Conservation (phyloP, 148 eudicot species). For the Rhododendron simsii region DNA sequence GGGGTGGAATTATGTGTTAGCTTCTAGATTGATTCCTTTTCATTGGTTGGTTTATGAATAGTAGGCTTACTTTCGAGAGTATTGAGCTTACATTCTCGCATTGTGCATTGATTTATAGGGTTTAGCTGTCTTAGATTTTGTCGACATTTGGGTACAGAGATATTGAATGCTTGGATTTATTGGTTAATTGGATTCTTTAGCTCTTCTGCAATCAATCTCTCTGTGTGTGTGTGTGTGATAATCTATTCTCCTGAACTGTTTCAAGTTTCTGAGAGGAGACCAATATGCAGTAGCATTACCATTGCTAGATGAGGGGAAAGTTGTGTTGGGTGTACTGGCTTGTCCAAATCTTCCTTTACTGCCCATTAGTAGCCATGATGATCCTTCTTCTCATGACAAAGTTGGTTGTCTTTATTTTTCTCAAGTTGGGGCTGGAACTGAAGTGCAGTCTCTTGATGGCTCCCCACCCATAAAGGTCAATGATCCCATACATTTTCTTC, state of each 20-base stretch:
- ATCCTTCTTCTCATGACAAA: constrained; percentile 28
- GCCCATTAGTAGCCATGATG: constrained; percentile 34
- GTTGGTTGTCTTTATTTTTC: no score
- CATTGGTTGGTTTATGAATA: neutral
- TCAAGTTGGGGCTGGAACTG: no score
- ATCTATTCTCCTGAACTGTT: constrained; percentile 4
- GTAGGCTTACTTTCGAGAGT: neutral
- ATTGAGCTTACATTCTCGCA: neutral
- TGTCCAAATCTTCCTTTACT: constrained; percentile 92
- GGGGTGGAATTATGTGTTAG: no score
- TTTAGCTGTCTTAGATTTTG: neutral
- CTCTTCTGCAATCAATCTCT: neutral
- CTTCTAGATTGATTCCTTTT: neutral
- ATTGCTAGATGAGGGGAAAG: constrained; percentile 84
- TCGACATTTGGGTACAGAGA: neutral
- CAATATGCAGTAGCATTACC: constrained; percentile 95
- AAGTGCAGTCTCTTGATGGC: no score
- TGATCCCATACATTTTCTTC: no score
- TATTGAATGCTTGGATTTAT: neutral
- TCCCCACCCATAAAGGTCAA: no score
- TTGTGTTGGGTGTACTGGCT: constrained; percentile 86
- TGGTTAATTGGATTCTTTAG: neutral
- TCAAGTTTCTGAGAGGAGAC: constrained; percentile 82
- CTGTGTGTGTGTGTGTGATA: neutral
- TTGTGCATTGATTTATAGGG: neutral